Evolutionary conservation across 2,329 filamentous ascomycete genomes (phyloP).

Genomic region (Cladobotryum protrusum): DNA sequence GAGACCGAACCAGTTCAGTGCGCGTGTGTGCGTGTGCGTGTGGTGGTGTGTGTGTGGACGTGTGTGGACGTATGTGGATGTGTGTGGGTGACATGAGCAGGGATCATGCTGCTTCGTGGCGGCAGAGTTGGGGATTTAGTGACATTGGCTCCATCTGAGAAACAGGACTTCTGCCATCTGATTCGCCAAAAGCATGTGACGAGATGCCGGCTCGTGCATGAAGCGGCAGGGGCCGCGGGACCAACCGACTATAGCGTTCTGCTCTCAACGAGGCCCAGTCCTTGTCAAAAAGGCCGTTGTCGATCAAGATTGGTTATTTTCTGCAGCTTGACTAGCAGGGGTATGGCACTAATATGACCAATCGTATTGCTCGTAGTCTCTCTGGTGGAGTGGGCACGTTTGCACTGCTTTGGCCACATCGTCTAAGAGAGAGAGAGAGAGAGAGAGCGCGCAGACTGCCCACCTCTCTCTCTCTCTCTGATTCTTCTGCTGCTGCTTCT

Average conservation of each 20-base stretch:
- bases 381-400: background rate
- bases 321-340: slow-evolving; percentile 17
- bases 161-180: slow-evolving; percentile 17
- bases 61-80: too few relatives aligned
- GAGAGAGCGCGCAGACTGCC: too few relatives aligned
- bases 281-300: slow-evolving; percentile 22
- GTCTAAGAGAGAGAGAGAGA: too few relatives aligned
- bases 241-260: slow-evolving; percentile 37
- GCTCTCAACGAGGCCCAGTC: slow-evolving; percentile 21
- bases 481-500: too few relatives aligned
- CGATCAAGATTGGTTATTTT: slow-evolving; percentile 37
- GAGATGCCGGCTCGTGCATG: slow-evolving; percentile 38
- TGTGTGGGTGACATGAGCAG: background rate
- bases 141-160: slow-evolving; percentile 3
- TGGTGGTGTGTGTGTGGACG: background rate
- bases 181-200: slow-evolving; percentile 39
- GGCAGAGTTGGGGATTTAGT: slow-evolving; percentile 10
- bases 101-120: slow-evolving; percentile 11
- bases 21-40: background rate
- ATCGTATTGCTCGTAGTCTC: slow-evolving; percentile 6
- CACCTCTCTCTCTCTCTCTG: too few relatives aligned
- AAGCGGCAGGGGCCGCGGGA: slow-evolving; percentile 40
- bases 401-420: too few relatives aligned
- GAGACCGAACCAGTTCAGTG: background rate
- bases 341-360: slow-evolving; percentile 4